Evolutionary conservation across 2,329 filamentous ascomycete species (phyloP), one percentile per base, ranked within the genome.

Genomic region (Fusarium anguioides): DNA sequence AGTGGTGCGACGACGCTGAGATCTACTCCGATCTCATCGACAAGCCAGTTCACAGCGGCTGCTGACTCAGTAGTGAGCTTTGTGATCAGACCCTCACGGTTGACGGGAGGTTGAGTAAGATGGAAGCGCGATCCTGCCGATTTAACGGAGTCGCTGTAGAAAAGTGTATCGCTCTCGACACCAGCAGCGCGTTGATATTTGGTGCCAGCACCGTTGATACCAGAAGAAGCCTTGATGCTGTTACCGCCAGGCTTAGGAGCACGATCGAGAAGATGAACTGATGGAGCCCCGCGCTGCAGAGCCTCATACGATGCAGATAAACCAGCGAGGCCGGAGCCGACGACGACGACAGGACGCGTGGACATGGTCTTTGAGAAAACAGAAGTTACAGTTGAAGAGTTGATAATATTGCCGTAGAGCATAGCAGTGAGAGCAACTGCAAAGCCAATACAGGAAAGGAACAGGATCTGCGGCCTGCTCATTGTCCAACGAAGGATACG

Each of bases 311-410:
- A 84, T 18, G 88, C 87, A 2, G 85, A 83, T 1, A 91, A 80
- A 4, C 88, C 88, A 8, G 88, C 87, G 1, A 91, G 84, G 17
- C 88, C 89, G 7, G 87, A 87, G 44, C 88, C 88, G n/a, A 91
- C 84, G 3, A 90, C 80, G 20, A 90, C 85, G 18, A 88, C 85
- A 26, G 75, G 76, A 17, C 64, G 65, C 15, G 70, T 64, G 8
- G 71, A 49, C 71, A 74, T 74, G 23, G 70, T 72, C 40, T 74
- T 74, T 53, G 71, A 72, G 39, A 74, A 31, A 7, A 73, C 23
- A n/a, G 66, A 72, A 26, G 46, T 68, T 23, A 73, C 18, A n/a
- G 58, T 40, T 1, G 68, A 62, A 8, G 67, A 47, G 29, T 64
- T 61, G 6, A 72, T 33, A 24, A 73, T 41, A 44, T 74, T 73